phyloP scores from a whole-genome alignment of 2,329 filamentous ascomycete genomes.

The Calonectria hawksworthii region DNA sequence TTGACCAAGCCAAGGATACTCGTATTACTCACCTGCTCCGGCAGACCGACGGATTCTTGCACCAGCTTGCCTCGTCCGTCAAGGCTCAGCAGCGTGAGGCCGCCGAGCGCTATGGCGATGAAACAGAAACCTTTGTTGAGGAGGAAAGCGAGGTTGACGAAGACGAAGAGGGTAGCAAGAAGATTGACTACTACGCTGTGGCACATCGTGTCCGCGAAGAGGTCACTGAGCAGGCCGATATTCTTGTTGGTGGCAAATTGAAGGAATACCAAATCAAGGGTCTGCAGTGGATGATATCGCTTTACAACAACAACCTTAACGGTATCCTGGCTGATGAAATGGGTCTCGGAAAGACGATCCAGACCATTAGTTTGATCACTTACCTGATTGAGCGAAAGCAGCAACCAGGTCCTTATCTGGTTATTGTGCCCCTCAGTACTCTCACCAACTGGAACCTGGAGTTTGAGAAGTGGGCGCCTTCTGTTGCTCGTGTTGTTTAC shows the following conservation, averaged over 20 bases:
- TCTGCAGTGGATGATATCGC: conserved; percentile 99
- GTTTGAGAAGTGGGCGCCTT: conserved; percentile 98
- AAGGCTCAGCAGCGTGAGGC: conserved; percentile 92
- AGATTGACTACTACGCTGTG: conserved; percentile 99
- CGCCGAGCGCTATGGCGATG: conserved; percentile 82
- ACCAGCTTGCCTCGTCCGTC: conserved; percentile 94
- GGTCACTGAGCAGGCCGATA: conserved; percentile 83
- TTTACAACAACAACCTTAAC: conserved; percentile 99
- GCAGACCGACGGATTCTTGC: conserved; percentile 97
- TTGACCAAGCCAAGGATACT: conserved; percentile 98
- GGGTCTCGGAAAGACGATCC: conserved; percentile 99
- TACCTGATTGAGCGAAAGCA: conserved; percentile 97
- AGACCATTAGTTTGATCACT: conserved; percentile 97
- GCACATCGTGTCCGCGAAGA: conserved; percentile 97
- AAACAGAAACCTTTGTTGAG: conserved; percentile 64
- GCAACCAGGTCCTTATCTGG: conserved; percentile 91
- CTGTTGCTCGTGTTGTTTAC: conserved; percentile 90
- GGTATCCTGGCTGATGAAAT: conserved; percentile 99
- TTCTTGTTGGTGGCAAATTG: conserved; percentile 90
- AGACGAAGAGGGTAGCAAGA: conserved; percentile 78
- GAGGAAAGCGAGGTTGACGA: conserved; percentile 78
- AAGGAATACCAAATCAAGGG: conserved; percentile 99
- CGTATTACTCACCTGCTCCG: conserved; percentile 97
- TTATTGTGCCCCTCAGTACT: conserved; percentile 97
- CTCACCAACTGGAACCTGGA: conserved; percentile 99